Conservation (phyloP, 306 rosid species). For the Echinosophora koreensis region DNA sequence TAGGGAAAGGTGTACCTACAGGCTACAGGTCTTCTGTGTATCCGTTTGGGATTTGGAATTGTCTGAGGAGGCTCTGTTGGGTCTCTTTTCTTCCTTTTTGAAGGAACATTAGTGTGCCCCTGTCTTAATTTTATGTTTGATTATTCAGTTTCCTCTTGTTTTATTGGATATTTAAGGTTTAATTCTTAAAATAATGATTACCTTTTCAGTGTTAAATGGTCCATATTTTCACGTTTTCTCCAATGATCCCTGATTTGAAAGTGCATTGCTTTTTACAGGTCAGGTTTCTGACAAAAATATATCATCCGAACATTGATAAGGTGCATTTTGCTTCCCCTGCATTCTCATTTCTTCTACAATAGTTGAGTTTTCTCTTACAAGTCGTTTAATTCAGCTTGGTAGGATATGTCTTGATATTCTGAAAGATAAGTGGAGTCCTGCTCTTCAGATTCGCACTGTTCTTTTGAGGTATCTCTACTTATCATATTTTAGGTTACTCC, state of each 20-base stretch:
- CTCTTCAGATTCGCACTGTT: conserved; percentile 91
- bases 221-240: neutral
- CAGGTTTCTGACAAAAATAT: conserved; percentile 91
- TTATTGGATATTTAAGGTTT: conserved; percentile 22
- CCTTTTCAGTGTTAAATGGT: conserved; percentile 3
- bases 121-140: neutral
- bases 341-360: conserved; percentile 22
- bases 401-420: conserved; percentile 89
- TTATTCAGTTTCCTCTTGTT: conserved; percentile 27
- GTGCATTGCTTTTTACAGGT: conserved; percentile 65
- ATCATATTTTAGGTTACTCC: conserved; percentile 10
- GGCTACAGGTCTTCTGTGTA: neutral
- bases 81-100: conserved; percentile 3
- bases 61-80: neutral
- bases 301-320: conserved; percentile 97
- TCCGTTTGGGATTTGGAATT: conserved; percentile 24
- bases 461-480: conserved; percentile 71
- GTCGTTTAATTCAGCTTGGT: conserved; percentile 66
- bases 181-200: conserved; percentile 10
- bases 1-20: neutral
- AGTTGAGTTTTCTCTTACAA: conserved; percentile 34
- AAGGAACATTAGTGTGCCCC: neutral
- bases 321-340: conserved; percentile 48
- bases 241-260: neutral
- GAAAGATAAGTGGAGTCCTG: conserved; percentile 93